Evolutionary conservation across 495 filamentous ascomycete genomes (phyloP).

Genomic region (Schizothecium vesticola): DNA sequence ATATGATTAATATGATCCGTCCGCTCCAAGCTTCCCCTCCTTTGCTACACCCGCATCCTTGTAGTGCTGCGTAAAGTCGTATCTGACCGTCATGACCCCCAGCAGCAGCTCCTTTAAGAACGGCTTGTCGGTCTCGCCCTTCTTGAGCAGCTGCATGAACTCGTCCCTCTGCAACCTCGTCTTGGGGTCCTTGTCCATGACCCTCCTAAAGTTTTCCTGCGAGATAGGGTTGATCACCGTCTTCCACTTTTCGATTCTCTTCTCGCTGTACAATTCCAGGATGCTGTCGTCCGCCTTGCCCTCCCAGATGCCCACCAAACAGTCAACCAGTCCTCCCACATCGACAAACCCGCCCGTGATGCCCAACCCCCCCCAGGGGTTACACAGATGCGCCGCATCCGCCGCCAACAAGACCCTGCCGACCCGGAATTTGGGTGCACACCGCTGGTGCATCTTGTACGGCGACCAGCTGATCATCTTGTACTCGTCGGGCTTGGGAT

Average conservation of each 20-base stretch:
- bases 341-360: slow-evolving; percentile 59
- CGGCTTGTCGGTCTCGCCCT: slow-evolving; percentile 27
- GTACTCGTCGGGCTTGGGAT: slow-evolving; percentile 54
- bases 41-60: slow-evolving; percentile 8
- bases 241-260: slow-evolving; percentile 51
- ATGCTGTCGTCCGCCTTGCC: slow-evolving; percentile 49
- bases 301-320: slow-evolving; percentile 51
- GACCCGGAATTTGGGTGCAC: slow-evolving; percentile 50
- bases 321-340: slow-evolving; percentile 53
- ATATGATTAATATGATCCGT: no score
- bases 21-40: no score
- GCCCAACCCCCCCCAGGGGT: slow-evolving; percentile 55
- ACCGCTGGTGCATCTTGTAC: slow-evolving; percentile 59
- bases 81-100: slow-evolving; percentile 27
- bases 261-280: slow-evolving; percentile 52
- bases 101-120: slow-evolving; percentile 28
- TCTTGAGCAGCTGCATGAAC: slow-evolving; percentile 35
- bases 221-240: slow-evolving; percentile 53
- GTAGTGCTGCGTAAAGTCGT: slow-evolving; percentile 44
- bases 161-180: slow-evolving; percentile 34
- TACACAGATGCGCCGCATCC: slow-evolving; percentile 56
- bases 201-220: slow-evolving; percentile 45
- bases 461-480: slow-evolving; percentile 49
- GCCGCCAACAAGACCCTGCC: slow-evolving; percentile 54
- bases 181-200: slow-evolving; percentile 33